Evolutionary conservation across 768 basidiomycete genomes (phyloP).

Genomic region (Xerocomus brunneocitrinus): DNA sequence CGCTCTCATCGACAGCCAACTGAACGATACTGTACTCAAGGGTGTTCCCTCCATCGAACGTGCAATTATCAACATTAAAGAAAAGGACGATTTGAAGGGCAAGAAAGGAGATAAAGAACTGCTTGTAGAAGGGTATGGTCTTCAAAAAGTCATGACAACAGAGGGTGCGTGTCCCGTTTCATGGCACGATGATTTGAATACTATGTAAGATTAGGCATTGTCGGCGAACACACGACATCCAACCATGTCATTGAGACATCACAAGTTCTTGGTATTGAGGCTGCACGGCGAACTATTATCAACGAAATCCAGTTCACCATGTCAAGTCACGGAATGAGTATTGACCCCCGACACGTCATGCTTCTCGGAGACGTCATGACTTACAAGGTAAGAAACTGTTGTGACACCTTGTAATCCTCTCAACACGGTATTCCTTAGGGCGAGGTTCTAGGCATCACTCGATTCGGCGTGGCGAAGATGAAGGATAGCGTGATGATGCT

Average conservation of each 20-base stretch:
- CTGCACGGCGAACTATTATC: slow-evolving; percentile 89
- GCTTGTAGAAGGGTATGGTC: slow-evolving; percentile 94
- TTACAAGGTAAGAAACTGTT: slow-evolving; percentile 65
- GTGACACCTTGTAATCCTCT: not conserved
- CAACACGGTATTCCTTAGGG: slow-evolving; percentile 47
- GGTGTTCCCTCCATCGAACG: slow-evolving; percentile 85
- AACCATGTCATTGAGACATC: slow-evolving; percentile 98
- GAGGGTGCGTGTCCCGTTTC: slow-evolving; percentile 56
- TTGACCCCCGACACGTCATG: slow-evolving; percentile 98
- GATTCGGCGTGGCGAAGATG: slow-evolving; percentile 99
- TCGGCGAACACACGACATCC: slow-evolving; percentile 88
- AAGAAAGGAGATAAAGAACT: slow-evolving; percentile 88
- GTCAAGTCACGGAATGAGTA: slow-evolving; percentile 96
- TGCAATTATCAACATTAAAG: slow-evolving; percentile 95
- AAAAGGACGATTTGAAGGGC: slow-evolving; percentile 72
- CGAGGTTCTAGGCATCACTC: slow-evolving; percentile 95
- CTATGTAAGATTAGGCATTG: slow-evolving; percentile 57
- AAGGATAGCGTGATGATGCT: slow-evolving; percentile 99
- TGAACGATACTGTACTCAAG: slow-evolving; percentile 33
- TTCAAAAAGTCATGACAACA: slow-evolving; percentile 95
- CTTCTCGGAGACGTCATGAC: slow-evolving; percentile 97
- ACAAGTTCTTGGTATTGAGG: slow-evolving; percentile 96
- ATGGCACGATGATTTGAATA: not conserved
- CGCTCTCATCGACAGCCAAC: not conserved
- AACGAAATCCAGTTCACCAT: slow-evolving; percentile 98